phyloP scores from a whole-genome alignment of 1,139 yeast species.

The Scheffersomyces titani region DNA sequence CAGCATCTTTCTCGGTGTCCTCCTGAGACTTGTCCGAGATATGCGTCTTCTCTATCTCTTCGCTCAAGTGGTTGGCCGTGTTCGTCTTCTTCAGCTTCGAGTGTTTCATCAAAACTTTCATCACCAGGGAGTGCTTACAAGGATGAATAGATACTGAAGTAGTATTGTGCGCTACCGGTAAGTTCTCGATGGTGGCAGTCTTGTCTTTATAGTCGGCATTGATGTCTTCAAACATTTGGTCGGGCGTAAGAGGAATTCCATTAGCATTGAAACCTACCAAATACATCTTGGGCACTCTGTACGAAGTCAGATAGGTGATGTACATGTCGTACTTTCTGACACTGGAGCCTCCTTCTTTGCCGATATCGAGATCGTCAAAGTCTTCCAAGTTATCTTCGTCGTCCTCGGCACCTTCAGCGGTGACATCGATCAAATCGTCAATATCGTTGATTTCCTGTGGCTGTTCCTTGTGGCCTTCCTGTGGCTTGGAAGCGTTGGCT shows the following conservation, averaged over 20 bases:
- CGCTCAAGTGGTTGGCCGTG: slow-evolving; percentile 41
- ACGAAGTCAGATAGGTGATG: slow-evolving; percentile 91
- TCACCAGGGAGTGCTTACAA: slow-evolving; percentile 91
- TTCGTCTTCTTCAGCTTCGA: slow-evolving; percentile 26
- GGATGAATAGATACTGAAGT: slow-evolving; percentile 95
- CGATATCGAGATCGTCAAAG: slow-evolving; percentile 32
- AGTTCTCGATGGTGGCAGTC: slow-evolving; percentile 92
- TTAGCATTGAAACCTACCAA: slow-evolving; percentile 82
- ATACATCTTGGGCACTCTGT: slow-evolving; percentile 93
- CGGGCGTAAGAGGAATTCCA: slow-evolving; percentile 85
- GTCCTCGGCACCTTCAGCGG: slow-evolving; percentile 26
- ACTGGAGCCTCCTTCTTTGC: slow-evolving; percentile 26
- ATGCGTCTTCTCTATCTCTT: neutral
- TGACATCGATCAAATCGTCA: slow-evolving; percentile 43
- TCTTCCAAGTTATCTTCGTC: slow-evolving; percentile 28
- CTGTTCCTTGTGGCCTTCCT: slow-evolving; percentile 10
- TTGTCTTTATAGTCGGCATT: slow-evolving; percentile 89
- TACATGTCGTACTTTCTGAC: slow-evolving; percentile 82
- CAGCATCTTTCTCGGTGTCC: slow-evolving; percentile 21
- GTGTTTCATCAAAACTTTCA: slow-evolving; percentile 80
- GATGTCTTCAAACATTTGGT: slow-evolving; percentile 93
- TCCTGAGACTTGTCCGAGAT: slow-evolving; percentile 8
- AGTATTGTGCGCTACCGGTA: slow-evolving; percentile 79
- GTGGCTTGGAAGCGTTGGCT: slow-evolving; percentile 2
- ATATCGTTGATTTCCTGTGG: slow-evolving; percentile 30